Evolutionary conservation across 2,329 filamentous ascomycete genomes (phyloP).

Genomic region (Amauroascus verrucosus): DNA sequence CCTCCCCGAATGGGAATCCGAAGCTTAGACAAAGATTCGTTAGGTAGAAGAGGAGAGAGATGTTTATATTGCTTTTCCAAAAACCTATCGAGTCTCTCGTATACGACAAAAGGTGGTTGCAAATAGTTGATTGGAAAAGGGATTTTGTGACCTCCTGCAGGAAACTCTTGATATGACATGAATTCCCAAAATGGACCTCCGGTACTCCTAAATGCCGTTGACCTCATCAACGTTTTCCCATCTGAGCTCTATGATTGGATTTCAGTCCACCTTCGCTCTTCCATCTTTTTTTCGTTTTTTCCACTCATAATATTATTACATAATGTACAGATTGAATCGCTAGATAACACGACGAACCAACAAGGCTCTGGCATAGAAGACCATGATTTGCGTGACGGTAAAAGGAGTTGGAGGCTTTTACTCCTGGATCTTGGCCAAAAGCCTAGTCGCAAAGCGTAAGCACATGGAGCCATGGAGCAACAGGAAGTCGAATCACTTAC

Average conservation of each 20-base stretch:
- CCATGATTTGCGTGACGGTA: neutral
- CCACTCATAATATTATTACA: slow-evolving; percentile 11
- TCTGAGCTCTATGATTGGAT: slow-evolving; percentile 3
- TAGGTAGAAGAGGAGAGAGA: slow-evolving; percentile 3
- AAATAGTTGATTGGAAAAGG: neutral
- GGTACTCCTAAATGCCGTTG: slow-evolving; percentile 7
- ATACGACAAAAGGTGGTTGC: neutral
- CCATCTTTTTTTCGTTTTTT: neutral
- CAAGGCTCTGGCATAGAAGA: neutral
- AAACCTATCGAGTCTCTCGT: neutral
- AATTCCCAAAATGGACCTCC: slow-evolving; percentile 6
- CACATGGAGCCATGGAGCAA: neutral
- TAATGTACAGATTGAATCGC: slow-evolving; percentile 11
- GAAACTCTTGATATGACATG: slow-evolving; percentile 1
- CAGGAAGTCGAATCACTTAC: slow-evolving; percentile 49
- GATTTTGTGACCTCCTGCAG: neutral
- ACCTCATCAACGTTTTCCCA: neutral
- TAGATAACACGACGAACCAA: slow-evolving; percentile 10
- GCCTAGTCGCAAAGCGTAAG: slow-evolving; percentile 43
- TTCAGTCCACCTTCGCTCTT: neutral
- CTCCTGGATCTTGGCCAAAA: slow-evolving; percentile 98
- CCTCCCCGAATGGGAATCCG: neutral
- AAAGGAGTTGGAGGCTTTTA: slow-evolving; percentile 38
- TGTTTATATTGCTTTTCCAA: neutral
- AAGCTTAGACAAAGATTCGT: neutral